Evolutionary conservation across 1,139 yeast species (phyloP), one percentile per base, ranked within the genome.

Genomic region (Geotrichum histeridarum): DNA sequence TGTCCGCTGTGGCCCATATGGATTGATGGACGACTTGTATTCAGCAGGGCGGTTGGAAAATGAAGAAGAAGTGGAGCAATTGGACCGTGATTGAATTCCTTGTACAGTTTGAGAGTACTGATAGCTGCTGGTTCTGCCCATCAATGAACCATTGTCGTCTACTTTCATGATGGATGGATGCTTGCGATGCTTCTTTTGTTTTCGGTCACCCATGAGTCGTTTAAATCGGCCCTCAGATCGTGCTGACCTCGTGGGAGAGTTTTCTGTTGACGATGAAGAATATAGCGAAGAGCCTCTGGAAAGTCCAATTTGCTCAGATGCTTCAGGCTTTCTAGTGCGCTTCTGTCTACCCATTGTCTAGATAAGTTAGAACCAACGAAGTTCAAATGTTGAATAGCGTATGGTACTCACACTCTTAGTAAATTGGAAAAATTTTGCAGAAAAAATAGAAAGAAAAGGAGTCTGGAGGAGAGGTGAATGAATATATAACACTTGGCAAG

Each of bases 111-210:
- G 27, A 22, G 27, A 22, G 27, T 22, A 22, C 5, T 5, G 27
- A 22, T 22, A 22, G 27, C 27, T 22, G 27, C 36, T 36, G 11
- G 32, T 5, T 22, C 49, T 33, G 27, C 27, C 27, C 4, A 22
- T 22, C 5, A 5, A 22, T 22, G 27, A 22, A 5, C 27, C 27
- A 22, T 22, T 22, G 27, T 22, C 27, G 27, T 22, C 5, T 22
- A 5, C 27, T 22, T 22, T 14, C 22, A 35, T 42, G 12, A 8
- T 5, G 7, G 46, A 27, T 36, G 39, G 42, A 12, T 31, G n/a
- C 46, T 41, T 48, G 42, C 51, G 38, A 31, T 46, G 51, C n/a
- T 48, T 48, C 32, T 41, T 48, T 12, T 33, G 12, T 7, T 41
- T 11, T 7, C 45, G 46, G 11, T 41, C 41, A 14, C 32, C 22